A percentile compares a stretch with the other conserved stretches of the same genome.
These are phyloP conservation scores for Hyaloperonospora arabidopsidis DNA, from an alignment of 352 stramenopile genomes.

Conservation along the genomic window DNA sequence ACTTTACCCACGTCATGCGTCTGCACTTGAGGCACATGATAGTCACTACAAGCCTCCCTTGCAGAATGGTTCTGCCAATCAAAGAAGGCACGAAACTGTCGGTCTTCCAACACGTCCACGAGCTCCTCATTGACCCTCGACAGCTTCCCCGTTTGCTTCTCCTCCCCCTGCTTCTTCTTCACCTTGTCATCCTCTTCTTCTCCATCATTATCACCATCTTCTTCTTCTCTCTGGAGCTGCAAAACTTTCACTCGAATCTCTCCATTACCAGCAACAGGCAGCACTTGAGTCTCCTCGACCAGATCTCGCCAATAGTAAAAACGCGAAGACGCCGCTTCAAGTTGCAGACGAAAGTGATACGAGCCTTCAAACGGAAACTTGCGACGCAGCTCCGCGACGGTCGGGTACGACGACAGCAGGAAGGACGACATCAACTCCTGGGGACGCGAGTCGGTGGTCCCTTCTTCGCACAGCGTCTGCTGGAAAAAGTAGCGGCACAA, in stretches of 20 bases:
- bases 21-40: constrained; percentile 17
- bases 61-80: constrained; percentile 28
- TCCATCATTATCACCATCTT: neutral
- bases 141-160: too few relatives aligned
- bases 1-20: constrained; percentile 52
- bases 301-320: constrained; percentile 79
- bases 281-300: constrained; percentile 32
- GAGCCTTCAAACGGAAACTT: constrained; percentile 73
- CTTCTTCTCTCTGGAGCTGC: constrained; percentile 36
- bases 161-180: too few relatives aligned
- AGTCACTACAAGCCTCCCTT: constrained; percentile 4
- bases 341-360: constrained; percentile 75
- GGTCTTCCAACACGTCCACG: constrained; percentile 61
- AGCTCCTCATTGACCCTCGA: constrained; percentile 14
- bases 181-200: neutral
- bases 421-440: constrained; percentile 53
- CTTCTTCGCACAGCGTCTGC: constrained; percentile 53
- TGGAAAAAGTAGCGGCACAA: constrained; percentile 84
- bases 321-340: constrained; percentile 14
- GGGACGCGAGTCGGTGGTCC: constrained; percentile 23
- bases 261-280: constrained; percentile 32
- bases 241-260: constrained; percentile 72
- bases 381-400: constrained; percentile 46
- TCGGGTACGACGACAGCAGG: constrained; percentile 56
- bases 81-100: constrained; percentile 61